A percentile compares a stretch with the other conserved stretches of the same genome.
Conservation (phyloP, 73 alveolate genomes). For the Tetrahymena elliotti region DNA sequence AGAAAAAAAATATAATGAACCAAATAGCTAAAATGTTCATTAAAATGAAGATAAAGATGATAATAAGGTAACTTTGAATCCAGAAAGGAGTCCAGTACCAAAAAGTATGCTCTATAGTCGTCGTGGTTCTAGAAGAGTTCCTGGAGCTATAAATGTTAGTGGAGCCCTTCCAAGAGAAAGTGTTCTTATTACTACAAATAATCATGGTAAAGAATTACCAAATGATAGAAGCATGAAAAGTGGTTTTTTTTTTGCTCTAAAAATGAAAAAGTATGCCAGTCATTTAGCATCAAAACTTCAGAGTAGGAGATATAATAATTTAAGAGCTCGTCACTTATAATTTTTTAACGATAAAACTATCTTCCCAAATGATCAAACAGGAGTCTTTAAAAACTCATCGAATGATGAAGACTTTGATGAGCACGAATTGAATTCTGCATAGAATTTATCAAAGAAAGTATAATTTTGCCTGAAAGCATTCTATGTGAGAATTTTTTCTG, state of each 20-base stretch:
- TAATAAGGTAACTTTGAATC: background rate
- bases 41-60: background rate
- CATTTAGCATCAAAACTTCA: background rate
- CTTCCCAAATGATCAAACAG: background rate
- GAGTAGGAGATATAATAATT: background rate
- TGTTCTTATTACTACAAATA: background rate
- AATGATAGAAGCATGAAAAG: background rate
- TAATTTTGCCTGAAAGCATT: background rate
- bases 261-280: background rate
- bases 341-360: background rate
- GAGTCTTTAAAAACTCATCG: background rate
- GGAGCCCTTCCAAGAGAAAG: background rate
- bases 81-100: background rate
- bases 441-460: background rate
- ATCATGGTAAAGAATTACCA: background rate
- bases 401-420: background rate
- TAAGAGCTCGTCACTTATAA: background rate
- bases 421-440: background rate
- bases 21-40: background rate
- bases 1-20: background rate
- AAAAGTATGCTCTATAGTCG: background rate
- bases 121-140: background rate
- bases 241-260: background rate
- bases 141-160: background rate
- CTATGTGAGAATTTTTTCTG: background rate